Evolutionary conservation across 768 basidiomycete genomes (phyloP), one percentile per base, ranked within the genome.

Genomic region (Suillus lakei): DNA sequence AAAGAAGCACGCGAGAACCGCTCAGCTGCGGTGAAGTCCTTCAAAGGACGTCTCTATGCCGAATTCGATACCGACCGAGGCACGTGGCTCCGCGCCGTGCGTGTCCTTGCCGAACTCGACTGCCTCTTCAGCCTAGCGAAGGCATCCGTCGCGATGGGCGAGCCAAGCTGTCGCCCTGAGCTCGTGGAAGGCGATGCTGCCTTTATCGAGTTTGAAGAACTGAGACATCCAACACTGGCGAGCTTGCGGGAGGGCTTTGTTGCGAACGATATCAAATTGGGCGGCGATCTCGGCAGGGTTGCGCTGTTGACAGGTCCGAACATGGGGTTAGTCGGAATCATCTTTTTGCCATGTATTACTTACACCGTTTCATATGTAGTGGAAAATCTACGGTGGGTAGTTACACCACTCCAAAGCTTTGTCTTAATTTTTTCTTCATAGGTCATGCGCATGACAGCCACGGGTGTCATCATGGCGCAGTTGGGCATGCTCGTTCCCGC

Each of bases 401-500:
- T 30, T 39, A 28, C 43, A 56, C 21, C 3, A 60, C 30, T 18
- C 13, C 32, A 23, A 34, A 23, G 36, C 32, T n/a, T n/a, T 13
- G 6, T 56, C 28, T 64, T 2, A 15, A 36, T 58, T 68, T 58
- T 60, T 43, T 32, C 21, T 61, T 50, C 13, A 36, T 73, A 92
- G 85, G 85, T 88, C 4, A 94, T 98, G 89, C 88, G 98, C 53
- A 98, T 98, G 96, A 97, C 97, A 16, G 96, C 96, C 23, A 87
- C 92, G 1, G 97, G 94, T 23, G 89, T 99, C 65, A 92, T 94
- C 66, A 92, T 98, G 91, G 95, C 96, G 4, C 96, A 96, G 74
- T 83, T 99, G 18, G 98, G 98, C 26, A 98, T 98, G 93, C 86
- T 91, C 53, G 95, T 99, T 2, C 97, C 98, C 36, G 97, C 98